Base-by-base conservation (phyloP, 1,284 basidiomycete species). In the Apiotrichum gracile region DNA sequence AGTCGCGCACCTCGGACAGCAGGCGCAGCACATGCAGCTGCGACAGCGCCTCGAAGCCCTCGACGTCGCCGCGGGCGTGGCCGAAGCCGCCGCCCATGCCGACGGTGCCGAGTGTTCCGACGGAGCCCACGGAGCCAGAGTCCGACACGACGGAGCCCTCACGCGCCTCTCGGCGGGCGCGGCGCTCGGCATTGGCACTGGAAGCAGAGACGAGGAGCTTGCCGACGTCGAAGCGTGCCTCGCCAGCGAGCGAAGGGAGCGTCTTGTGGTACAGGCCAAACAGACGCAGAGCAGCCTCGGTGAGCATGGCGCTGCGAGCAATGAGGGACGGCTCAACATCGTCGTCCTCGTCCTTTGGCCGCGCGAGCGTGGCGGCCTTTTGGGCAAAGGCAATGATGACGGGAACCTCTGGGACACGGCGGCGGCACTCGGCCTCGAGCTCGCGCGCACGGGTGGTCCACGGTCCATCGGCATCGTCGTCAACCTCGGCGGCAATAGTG, bases 181-280 rank as follows among this genome's bases (percentile, higher is more conserved):
- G 54, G 54, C 69, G 60, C 57, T 75, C 74, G 22, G 66, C 68
- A 26, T 68, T 70, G 17, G 68, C 67, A 21, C 64, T 74, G 27
- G 78, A 74, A 43, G 81, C 78, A 48, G 78, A 82, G 47, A 80
- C 78, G 21, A 93, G 74, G 27, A 92, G 71, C 66, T 90, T 90
- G 14, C 89, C 89, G 19, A 86, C 82, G 69, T 97, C 92, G 66
- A 93, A 93, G 43, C 84, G 80, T 8, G 83, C 83, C 68, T 93
- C 91, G 0, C 83, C 81, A 0, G 87, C 83, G 5, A 88, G 75
- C 6, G 80, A 79, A 0, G 89, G 88, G 14, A 96, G 74, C 43
- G 83, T 85, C 24, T 78, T 78, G 63, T 93, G 86, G 71, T 94
- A 96, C 31, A 94, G 78, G 79, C 86, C 87, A 49, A 96, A 75